Evolutionary conservation across 495 filamentous ascomycete species (phyloP), one percentile per base, ranked within the genome.

Genomic region (Talaromyces nanjingensis): DNA sequence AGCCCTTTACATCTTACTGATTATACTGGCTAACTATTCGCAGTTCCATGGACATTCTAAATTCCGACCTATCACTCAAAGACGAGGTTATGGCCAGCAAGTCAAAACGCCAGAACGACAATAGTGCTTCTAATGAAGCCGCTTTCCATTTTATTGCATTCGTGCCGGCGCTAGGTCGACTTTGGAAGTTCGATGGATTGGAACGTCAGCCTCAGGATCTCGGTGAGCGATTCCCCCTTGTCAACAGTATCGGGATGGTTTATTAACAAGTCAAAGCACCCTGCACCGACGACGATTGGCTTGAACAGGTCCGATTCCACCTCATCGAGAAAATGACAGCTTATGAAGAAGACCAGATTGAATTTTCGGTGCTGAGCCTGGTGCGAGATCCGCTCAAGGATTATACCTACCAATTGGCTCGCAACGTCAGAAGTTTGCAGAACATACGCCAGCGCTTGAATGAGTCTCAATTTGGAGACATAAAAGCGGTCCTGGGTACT

Each of bases 151-250:
- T 93, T 71, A 89, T 96, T 65, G 92, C 92, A 4, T 96, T 90
- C 69, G 87, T 97, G 52, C 92, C 93, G 12, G 82, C 88, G 18
- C 79, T 85, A 45, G 86, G 84, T 6, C 77, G 85, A 37, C 81
- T 96, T 16, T 98, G 92, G 91, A 90, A 91, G 65, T 86, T 98
- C 6, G 94, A 98, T 70, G 94, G 94, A 2, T 78, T 98, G 6
- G 85, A 92, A 72, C 76, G 77, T 33, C 84, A 87, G 65, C 94
- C 94, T 12, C 80, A 87, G 47, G 81, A 82, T 63, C 76, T 96
- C 34, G 90, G 91, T 88, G 76, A 68, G 77, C 71, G 37, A 34
- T 25, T 11, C 24, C 34, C 33, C 52, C 11, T 7, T 49, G 25
- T 31, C 37, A 45, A 5, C 1, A 14, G 25, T 42, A 24, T 14